Evolutionary conservation across 148 eudicot genomes (phyloP), one percentile per base, ranked within the genome.

Genomic region (Camellia granthamiana): DNA sequence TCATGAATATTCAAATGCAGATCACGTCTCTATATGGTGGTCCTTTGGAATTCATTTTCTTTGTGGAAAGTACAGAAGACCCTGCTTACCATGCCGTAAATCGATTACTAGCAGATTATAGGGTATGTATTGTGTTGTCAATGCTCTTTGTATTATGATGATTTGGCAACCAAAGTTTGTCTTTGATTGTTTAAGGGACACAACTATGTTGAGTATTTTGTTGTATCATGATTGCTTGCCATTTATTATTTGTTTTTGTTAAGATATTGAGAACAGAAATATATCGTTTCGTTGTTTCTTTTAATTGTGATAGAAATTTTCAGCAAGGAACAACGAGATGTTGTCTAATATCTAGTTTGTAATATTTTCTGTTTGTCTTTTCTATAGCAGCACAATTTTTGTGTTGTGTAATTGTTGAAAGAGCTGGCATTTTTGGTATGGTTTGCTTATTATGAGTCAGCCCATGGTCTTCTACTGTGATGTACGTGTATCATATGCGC

Each of bases 21-120:
- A 90, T 94, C 80, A 94, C 97, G 49, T 86, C 98, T 74, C 81
- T 94, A 61, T 94, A 94, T 80, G 98, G 98, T 61, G 98, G 98
- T 74, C 90, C 93, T 14, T 55, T 92, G 81, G 98, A 94, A 85
- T 94, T 91, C 81, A 88, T 92, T 84, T 94, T 94, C 88, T 80
- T 94, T 73, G 91, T 94, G 81, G 98, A 94, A 67, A 92, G 97
- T 86, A 85, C 89, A 21, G 97, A 91, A 83, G 98, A 94, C 74
- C 97, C 94, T 69, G 98, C 98, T 79, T 94, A 91, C 84, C 94
- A 76, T 81, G 92, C 98, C 47, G 86, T 92, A 82, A 83, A 85
- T 55, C 88, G 80, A 75, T 84, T 94, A 83, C 77, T 94, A 59
- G 85, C 89, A 67, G 93, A 91, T 43, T 92, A 81, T 89, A 79